Evolutionary conservation across 805 yeast genomes (phyloP).

Genomic region (Jamesozyma hellenica): DNA sequence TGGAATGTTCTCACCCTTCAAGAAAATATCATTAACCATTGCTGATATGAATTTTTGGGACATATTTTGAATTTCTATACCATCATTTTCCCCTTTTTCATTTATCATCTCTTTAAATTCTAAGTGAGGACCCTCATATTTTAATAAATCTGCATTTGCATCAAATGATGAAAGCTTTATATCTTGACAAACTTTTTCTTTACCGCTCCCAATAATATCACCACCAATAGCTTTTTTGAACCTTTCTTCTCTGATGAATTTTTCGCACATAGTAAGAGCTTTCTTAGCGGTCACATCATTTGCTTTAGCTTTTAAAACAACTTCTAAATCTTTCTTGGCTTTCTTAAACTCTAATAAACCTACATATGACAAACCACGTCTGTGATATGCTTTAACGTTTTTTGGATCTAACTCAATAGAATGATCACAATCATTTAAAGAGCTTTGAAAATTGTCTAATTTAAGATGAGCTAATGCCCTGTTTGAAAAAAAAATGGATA

Average conservation of each 20-base stretch:
- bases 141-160: conserved; percentile 24
- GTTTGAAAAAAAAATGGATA: conserved; percentile 66
- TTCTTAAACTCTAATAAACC: conserved; percentile 68
- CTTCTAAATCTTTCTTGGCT: conserved; percentile 60
- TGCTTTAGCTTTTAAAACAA: conserved; percentile 53
- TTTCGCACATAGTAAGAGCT: conserved; percentile 52
- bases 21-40: conserved; percentile 58
- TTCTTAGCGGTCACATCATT: conserved; percentile 56
- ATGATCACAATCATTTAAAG: conserved; percentile 64
- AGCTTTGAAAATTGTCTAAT: conserved; percentile 76
- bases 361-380: conserved; percentile 74
- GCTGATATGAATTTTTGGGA: conserved; percentile 45
- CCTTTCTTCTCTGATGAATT: conserved; percentile 58
- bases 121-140: conserved; percentile 23
- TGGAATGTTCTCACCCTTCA: conserved; percentile 64
- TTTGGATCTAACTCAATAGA: conserved; percentile 59
- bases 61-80: conserved; percentile 34
- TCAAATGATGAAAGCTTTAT: conserved; percentile 23
- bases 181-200: conserved; percentile 21
- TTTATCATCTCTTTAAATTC: conserved; percentile 22
- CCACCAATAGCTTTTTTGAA: conserved; percentile 82
- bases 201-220: conserved; percentile 38
- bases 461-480: conserved; percentile 86
- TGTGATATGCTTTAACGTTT: conserved; percentile 72
- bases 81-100: conserved; percentile 19